A percentile compares a stretch with the other conserved stretches of the same genome.
These are phyloP conservation scores for Diphasiastrum complanatum DNA, from an alignment of 83 land plant species.

Conservation along the genomic window DNA sequence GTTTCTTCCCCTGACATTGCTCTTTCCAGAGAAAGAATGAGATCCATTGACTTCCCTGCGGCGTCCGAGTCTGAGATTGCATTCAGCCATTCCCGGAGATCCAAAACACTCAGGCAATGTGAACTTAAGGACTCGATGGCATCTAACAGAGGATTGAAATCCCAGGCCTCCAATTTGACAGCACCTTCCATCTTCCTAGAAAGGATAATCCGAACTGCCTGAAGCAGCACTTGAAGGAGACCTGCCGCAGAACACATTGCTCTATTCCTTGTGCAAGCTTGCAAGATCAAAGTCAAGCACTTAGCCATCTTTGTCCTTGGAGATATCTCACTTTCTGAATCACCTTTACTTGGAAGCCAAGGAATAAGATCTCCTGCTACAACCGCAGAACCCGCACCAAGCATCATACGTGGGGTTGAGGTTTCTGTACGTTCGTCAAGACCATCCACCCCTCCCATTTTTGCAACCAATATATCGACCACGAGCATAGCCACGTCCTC, in stretches of 20 bases:
- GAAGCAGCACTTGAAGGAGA: conserved; percentile 56
- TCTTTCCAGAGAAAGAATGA: conserved; percentile 73
- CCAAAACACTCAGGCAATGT: conserved; percentile 65
- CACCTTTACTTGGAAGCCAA: conserved; percentile 56
- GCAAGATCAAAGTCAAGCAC: conserved; percentile 57
- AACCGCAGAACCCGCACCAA: conserved; percentile 80
- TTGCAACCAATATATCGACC: conserved; percentile 82
- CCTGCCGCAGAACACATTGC: conserved; percentile 88
- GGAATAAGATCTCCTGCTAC: conserved; percentile 84
- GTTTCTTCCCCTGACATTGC: conserved; percentile 70
- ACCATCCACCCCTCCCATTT: conserved; percentile 71
- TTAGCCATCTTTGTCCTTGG: conserved; percentile 80
- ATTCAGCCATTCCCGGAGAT: conserved; percentile 65
- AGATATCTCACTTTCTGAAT: conserved; percentile 34
- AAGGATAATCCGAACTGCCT: conserved; percentile 62
- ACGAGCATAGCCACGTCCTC: conserved; percentile 34
- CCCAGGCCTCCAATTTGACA: conserved; percentile 42
- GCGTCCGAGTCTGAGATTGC: conserved; percentile 43
- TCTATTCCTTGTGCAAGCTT: conserved; percentile 83
- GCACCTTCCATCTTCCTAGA: conserved; percentile 23
- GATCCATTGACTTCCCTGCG: conserved; percentile 47
- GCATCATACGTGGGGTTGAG: conserved; percentile 75
- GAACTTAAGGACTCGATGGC: conserved; percentile 67
- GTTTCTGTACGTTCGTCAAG: conserved; percentile 44
- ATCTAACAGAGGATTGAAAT: conserved; percentile 48